These are phyloP conservation scores for Lentinula aciculospora DNA, from an alignment of 768 basidiomycete genomes.

Conservation along the genomic window DNA sequence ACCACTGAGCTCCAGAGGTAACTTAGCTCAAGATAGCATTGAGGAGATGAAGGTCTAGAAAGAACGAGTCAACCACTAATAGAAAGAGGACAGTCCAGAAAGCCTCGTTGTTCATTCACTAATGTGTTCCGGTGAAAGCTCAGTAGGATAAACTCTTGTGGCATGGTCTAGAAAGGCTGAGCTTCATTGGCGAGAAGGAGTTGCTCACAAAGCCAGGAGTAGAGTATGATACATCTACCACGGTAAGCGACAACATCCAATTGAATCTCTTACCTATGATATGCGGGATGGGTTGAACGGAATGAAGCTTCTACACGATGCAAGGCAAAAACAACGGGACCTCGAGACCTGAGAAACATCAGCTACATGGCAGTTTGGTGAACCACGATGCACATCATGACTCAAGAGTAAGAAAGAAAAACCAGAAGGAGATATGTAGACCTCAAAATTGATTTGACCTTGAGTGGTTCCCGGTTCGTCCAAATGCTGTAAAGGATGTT, in stretches of 20 bases:
- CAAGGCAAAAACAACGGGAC: neutral
- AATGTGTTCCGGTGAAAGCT: no score
- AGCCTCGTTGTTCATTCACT: no score
- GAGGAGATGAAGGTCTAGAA: no score
- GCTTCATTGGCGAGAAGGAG: no score
- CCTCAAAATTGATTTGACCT: neutral
- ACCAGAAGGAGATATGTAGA: constrained; percentile 1
- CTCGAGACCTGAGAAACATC: constrained; percentile 1
- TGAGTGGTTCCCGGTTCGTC: neutral
- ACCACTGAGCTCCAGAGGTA: no score
- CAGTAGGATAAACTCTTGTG: no score
- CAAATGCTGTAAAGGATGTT: neutral
- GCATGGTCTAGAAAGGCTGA: no score
- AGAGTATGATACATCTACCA: neutral
- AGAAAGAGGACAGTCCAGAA: no score
- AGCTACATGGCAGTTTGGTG: neutral
- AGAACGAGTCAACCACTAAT: no score
- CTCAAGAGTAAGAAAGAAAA: neutral
- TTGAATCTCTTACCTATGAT: neutral
- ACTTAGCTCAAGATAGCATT: no score
- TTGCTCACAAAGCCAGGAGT: neutral
- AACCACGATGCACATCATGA: constrained; percentile 1
- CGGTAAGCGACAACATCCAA: neutral
- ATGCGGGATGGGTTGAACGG: neutral
- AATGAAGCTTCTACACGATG: neutral